phyloP scores from a whole-genome alignment of 257 asterid species.

The Plantago major region DNA sequence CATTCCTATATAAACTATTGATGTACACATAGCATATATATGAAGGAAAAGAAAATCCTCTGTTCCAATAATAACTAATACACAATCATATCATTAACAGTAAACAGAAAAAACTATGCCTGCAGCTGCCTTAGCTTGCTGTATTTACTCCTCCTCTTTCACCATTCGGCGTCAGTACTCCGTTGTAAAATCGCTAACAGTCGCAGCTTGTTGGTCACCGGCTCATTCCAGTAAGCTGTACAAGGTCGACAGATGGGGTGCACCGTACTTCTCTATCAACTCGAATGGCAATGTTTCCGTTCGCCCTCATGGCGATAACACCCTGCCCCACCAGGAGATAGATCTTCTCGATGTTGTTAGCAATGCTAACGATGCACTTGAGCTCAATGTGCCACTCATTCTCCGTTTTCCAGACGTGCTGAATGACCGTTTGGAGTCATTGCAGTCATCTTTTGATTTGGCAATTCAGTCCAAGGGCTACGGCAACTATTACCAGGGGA shows the following conservation, averaged over 20 bases:
- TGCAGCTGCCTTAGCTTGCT: too few species aligned
- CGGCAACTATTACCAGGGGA: conserved; percentile 53
- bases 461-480: conserved; percentile 44
- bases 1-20: too few species aligned
- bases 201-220: conserved; percentile 40
- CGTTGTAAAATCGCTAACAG: neutral
- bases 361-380: conserved; percentile 45
- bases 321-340: conserved; percentile 51
- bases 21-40: too few species aligned
- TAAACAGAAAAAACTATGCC: too few species aligned
- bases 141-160: neutral
- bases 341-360: conserved; percentile 55
- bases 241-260: conserved; percentile 52
- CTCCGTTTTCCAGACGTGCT: conserved; percentile 53
- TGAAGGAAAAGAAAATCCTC: too few species aligned
- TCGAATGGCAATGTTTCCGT: conserved; percentile 43
- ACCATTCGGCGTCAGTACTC: too few species aligned
- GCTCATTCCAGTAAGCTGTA: conserved; percentile 38
- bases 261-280: conserved; percentile 49
- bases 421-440: conserved; percentile 42
- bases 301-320: conserved; percentile 35
- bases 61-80: too few species aligned
- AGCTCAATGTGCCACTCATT: conserved; percentile 44
- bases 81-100: too few species aligned
- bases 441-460: conserved; percentile 37